phyloP scores from a whole-genome alignment of 768 basidiomycete genomes.

The Trametes gibbosa region DNA sequence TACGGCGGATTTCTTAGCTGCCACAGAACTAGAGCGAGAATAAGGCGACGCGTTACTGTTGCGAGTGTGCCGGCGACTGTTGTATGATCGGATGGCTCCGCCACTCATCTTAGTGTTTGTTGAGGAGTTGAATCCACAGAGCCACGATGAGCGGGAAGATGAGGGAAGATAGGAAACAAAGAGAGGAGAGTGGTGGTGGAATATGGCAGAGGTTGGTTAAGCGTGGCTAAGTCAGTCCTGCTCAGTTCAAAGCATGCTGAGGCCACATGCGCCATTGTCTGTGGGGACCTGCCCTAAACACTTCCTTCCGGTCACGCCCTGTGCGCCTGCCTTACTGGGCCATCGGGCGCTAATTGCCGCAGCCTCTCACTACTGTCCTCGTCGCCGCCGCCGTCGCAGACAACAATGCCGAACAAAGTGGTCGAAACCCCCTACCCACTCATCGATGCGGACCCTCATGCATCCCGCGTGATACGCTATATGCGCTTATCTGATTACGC shows the following conservation, averaged over 20 bases:
- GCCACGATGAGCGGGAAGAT: neutral
- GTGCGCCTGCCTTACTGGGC: slow-evolving; percentile 9
- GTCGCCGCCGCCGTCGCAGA: slow-evolving; percentile 16
- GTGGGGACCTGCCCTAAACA: slow-evolving; percentile 14
- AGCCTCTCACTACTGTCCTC: slow-evolving; percentile 17
- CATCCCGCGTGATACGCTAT: slow-evolving; percentile 81
- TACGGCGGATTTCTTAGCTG: slow-evolving; percentile 44
- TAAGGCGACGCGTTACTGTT: slow-evolving; percentile 50
- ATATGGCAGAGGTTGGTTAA: neutral
- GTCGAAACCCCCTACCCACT: slow-evolving; percentile 76
- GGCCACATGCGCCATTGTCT: slow-evolving; percentile 9
- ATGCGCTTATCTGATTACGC: slow-evolving; percentile 87
- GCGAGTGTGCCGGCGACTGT: slow-evolving; percentile 16
- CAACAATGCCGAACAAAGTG: slow-evolving; percentile 52
- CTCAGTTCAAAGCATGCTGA: slow-evolving; percentile 5
- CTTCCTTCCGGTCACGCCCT: slow-evolving; percentile 17
- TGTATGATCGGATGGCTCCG: slow-evolving; percentile 10
- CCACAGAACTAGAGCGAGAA: slow-evolving; percentile 35
- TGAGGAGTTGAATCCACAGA: neutral
- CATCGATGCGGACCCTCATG: slow-evolving; percentile 93
- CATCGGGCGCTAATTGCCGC: slow-evolving; percentile 1
- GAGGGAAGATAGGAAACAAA: neutral
- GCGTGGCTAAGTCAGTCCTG: slow-evolving; percentile 3
- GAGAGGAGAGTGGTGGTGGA: neutral
- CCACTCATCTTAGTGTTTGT: slow-evolving; percentile 15